phyloP scores from a whole-genome alignment of 2,329 filamentous ascomycete genomes.

The Aspergillus carbonarius region DNA sequence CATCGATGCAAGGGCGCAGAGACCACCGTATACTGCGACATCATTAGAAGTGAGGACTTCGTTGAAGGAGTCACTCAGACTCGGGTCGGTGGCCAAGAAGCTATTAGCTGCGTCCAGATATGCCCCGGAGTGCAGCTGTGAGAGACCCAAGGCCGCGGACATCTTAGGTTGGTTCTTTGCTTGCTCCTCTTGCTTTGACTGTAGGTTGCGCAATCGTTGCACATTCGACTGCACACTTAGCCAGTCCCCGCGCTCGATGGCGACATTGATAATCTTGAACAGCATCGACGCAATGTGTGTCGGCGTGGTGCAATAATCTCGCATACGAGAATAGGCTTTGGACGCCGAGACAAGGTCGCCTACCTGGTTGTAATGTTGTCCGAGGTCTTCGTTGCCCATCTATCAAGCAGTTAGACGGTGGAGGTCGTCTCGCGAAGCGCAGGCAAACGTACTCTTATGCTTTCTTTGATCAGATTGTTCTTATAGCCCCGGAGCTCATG shows the following conservation, averaged over 20 bases:
- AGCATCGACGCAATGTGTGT: constrained; percentile 82
- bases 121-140: constrained; percentile 56
- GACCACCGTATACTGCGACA: constrained; percentile 84
- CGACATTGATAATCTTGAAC: constrained; percentile 72
- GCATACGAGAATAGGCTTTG: constrained; percentile 81
- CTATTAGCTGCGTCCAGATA: constrained; percentile 67
- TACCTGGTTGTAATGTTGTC: constrained; percentile 74
- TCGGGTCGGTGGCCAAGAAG: constrained; percentile 67
- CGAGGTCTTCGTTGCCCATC: constrained; percentile 95
- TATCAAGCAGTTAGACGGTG: constrained; percentile 37
- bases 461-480: constrained; percentile 96
- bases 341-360: constrained; percentile 71
- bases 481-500: constrained; percentile 87
- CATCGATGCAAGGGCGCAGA: constrained; percentile 90
- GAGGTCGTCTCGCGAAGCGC: neutral
- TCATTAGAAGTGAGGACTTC: constrained; percentile 80
- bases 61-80: constrained; percentile 59
- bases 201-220: constrained; percentile 55
- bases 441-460: constrained; percentile 68
- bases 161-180: constrained; percentile 65
- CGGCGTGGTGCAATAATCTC: constrained; percentile 80
- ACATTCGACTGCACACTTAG: constrained; percentile 62
- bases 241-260: constrained; percentile 78
- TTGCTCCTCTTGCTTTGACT: constrained; percentile 58
- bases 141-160: constrained; percentile 60